Evolutionary conservation across 1,139 yeast genomes (phyloP).

Genomic region (Groenewaldozyma sp.): DNA sequence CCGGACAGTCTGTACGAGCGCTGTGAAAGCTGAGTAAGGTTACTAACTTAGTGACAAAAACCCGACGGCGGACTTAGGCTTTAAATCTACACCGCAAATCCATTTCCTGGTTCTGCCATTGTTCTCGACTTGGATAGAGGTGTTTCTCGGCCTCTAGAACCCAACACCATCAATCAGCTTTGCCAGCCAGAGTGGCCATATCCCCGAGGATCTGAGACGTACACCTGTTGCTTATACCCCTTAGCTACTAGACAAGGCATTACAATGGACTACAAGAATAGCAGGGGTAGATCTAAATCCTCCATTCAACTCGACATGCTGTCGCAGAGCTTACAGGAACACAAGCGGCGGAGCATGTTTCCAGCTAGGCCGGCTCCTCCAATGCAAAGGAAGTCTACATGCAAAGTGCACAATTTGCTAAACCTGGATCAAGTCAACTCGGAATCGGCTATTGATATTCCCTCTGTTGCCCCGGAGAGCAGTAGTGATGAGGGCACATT

Average conservation of each 20-base stretch:
- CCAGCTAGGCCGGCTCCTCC: background rate
- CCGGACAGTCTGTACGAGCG: too few relatives aligned
- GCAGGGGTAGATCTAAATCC: background rate
- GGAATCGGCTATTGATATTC: background rate
- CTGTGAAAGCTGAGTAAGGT: too few relatives aligned
- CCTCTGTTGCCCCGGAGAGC: slow-evolving; percentile 4
- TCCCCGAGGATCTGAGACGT: too few relatives aligned
- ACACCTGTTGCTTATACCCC: background rate
- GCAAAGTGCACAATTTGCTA: slow-evolving; percentile 20
- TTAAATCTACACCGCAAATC: too few relatives aligned
- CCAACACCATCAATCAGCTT: too few relatives aligned
- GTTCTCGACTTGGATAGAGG: too few relatives aligned
- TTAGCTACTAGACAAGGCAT: background rate
- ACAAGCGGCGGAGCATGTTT: background rate
- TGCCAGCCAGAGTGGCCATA: too few relatives aligned
- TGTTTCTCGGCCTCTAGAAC: too few relatives aligned
- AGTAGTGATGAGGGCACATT: slow-evolving; percentile 1
- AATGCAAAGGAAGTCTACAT: slow-evolving; percentile 11
- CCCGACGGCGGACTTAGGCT: too few relatives aligned
- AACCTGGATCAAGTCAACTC: slow-evolving; percentile 11
- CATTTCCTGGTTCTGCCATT: too few relatives aligned
- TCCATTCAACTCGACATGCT: background rate
- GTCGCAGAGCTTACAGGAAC: background rate
- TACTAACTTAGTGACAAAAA: too few relatives aligned
- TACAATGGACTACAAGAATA: background rate